Conservation (phyloP, 441 rosid species). For the Gossypium laxum region DNA sequence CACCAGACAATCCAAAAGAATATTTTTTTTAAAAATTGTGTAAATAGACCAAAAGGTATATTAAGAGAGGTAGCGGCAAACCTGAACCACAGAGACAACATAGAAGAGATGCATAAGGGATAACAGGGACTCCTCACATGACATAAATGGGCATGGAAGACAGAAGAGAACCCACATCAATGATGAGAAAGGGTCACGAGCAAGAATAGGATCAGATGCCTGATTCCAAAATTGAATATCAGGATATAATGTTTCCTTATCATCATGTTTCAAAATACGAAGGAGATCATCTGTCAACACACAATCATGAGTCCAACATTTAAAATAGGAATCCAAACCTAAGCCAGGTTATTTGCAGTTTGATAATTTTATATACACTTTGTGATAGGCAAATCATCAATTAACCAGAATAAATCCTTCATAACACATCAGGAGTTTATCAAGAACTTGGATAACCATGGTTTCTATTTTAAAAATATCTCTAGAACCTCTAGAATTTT, state of each 20-base stretch:
- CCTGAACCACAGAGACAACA: conserved; percentile 72
- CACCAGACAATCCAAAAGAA: background rate
- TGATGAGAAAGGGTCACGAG: conserved; percentile 89
- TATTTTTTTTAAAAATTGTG: background rate
- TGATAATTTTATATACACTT: background rate
- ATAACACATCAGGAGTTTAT: background rate
- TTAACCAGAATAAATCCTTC: background rate
- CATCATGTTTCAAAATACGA: conserved; percentile 36
- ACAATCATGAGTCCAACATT: conserved; percentile 5
- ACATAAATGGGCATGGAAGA: conserved; percentile 78
- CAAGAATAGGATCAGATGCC: conserved; percentile 77
- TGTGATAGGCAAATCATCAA: background rate
- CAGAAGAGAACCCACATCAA: conserved; percentile 94
- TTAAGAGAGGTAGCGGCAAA: conserved; percentile 22
- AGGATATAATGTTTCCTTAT: conserved; percentile 35
- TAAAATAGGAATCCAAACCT: background rate
- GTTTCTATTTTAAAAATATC: background rate
- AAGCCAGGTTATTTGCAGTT: background rate
- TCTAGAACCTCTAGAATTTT: background rate
- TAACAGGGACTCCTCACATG: conserved; percentile 65
- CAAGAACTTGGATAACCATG: background rate
- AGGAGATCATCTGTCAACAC: conserved; percentile 40
- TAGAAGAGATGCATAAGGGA: conserved; percentile 83
- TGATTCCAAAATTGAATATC: conserved; percentile 68
- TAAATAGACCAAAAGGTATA: background rate